These are phyloP conservation scores for Besnoitia besnoiti DNA, from an alignment of 169 alveolate genomes.

Conservation along the genomic window DNA sequence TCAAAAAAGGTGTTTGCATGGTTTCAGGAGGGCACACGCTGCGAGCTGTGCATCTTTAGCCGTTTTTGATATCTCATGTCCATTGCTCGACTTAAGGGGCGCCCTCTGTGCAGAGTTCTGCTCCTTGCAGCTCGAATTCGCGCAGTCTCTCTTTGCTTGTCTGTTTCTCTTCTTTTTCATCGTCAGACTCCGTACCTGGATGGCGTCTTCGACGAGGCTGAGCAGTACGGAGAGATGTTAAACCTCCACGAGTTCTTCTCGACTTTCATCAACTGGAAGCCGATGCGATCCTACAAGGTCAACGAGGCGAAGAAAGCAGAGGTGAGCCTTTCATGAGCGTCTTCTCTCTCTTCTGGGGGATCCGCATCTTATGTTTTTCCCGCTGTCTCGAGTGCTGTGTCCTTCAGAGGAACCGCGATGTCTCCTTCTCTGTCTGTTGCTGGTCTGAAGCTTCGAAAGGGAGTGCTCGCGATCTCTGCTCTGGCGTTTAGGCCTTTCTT, in stretches of 20 bases:
- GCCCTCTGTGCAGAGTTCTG: too few species aligned
- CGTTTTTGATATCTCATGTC: too few species aligned
- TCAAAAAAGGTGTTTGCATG: too few species aligned
- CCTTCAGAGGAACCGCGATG: too few species aligned
- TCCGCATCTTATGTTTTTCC: not conserved
- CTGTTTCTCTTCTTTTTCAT: not conserved
- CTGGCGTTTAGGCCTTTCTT: too few species aligned
- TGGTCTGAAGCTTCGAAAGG: too few species aligned
- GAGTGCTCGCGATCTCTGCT: too few species aligned
- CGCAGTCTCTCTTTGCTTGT: not conserved
- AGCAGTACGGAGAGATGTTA: constrained; percentile 22
- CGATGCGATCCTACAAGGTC: not conserved
- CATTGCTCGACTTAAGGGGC: too few species aligned
- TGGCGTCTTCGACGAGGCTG: constrained; percentile 1
- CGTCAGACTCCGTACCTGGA: constrained; percentile 39
- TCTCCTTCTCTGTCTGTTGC: too few species aligned
- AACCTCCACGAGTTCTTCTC: not conserved
- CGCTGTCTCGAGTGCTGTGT: not conserved
- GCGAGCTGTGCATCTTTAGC: too few species aligned
- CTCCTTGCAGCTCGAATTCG: too few species aligned
- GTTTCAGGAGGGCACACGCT: too few species aligned
- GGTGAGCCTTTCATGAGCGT: not conserved
- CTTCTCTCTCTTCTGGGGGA: not conserved
- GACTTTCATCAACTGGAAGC: not conserved
- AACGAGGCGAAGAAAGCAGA: constrained; percentile 24